These are phyloP conservation scores for Aplosporella prunicola DNA, from an alignment of 2,329 filamentous ascomycete species.

Conservation along the genomic window DNA sequence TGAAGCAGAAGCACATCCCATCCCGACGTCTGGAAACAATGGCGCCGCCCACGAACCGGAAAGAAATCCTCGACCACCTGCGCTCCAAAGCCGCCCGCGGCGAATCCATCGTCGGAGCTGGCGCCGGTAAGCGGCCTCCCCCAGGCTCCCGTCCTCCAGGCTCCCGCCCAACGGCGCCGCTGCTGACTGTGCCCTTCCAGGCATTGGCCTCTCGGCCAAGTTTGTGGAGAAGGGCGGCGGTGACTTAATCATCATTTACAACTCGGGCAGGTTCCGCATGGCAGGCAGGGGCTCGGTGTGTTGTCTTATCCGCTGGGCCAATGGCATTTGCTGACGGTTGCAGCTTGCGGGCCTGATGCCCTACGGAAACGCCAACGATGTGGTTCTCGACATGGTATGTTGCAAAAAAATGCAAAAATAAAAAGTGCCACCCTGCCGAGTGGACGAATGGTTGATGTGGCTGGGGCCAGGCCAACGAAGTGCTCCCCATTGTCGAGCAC, in stretches of 20 bases:
- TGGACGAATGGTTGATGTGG: not conserved
- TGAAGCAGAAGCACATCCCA: not conserved
- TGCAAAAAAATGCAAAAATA: not conserved
- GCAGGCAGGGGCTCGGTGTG: conserved; percentile 52
- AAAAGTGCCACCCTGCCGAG: too few species aligned
- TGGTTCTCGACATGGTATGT: conserved; percentile 57
- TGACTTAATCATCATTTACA: conserved; percentile 64
- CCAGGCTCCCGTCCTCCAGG: not conserved
- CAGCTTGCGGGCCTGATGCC: conserved; percentile 58
- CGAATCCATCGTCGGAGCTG: conserved; percentile 56
- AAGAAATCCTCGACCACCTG: conserved; percentile 48
- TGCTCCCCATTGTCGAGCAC: conserved; percentile 53
- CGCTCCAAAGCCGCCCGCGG: conserved; percentile 45
- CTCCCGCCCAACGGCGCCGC: not conserved
- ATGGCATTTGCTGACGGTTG: not conserved
- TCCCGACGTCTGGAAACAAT: conserved; percentile 26
- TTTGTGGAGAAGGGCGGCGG: conserved; percentile 59
- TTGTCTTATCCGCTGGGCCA: not conserved
- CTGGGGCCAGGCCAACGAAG: conserved; percentile 46
- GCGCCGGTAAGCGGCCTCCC: conserved; percentile 41
- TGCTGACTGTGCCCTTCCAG: too few species aligned
- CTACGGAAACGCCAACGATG: conserved; percentile 60
- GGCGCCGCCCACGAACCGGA: conserved; percentile 48
- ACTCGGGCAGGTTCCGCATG: conserved; percentile 64
- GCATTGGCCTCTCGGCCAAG: conserved; percentile 62